Evolutionary conservation across 495 filamentous ascomycete genomes (phyloP).

Genomic region (Tuber melanosporum): DNA sequence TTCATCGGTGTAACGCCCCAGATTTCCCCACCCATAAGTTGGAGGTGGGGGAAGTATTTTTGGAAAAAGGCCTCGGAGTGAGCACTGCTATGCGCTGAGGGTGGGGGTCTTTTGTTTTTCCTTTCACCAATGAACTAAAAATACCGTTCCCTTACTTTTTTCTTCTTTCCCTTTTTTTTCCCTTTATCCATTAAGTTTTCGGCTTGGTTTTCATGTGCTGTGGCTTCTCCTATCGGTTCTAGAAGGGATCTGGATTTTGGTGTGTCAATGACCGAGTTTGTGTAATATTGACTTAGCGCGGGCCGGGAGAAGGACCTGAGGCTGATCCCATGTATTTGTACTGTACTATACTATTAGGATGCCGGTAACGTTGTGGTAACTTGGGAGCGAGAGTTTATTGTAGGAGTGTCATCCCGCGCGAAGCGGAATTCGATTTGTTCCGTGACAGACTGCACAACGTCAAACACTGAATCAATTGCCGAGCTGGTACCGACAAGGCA

Average conservation of each 20-base stretch:
- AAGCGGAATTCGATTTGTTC: neutral
- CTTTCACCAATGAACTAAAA: neutral
- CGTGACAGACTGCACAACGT: neutral
- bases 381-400: neutral
- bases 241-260: neutral
- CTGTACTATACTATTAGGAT: neutral
- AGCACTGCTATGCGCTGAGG: neutral
- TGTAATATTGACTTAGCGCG: neutral
- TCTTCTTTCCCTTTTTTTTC: neutral
- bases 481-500: neutral
- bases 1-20: conserved; percentile 20
- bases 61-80: conserved; percentile 25
- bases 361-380: neutral
- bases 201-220: neutral
- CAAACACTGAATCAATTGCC: neutral
- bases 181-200: neutral
- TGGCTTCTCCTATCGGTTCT: neutral
- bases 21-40: conserved; percentile 31
- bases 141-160: neutral
- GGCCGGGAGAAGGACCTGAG: neutral
- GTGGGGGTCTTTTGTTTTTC: neutral
- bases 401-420: neutral
- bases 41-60: conserved; percentile 28
- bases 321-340: neutral
- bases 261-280: neutral